Conservation (phyloP, 495 filamentous ascomycete genomes). For the Talaromyces trachyspermus region DNA sequence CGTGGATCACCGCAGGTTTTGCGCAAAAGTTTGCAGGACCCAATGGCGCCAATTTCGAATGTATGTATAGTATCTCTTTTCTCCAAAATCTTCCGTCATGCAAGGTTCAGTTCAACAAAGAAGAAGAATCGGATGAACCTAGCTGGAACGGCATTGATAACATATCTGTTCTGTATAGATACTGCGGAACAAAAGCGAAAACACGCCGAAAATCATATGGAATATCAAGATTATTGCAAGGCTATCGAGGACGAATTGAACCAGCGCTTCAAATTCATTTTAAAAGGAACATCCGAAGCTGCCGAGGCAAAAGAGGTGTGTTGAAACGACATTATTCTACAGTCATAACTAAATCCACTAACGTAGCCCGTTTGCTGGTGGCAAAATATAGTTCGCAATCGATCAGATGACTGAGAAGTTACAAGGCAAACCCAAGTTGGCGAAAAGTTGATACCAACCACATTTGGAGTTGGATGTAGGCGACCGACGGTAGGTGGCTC, state of each 20-base stretch:
- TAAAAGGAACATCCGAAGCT: conserved; percentile 28
- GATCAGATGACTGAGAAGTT: conserved; percentile 23
- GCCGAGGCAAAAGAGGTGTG: conserved; percentile 13
- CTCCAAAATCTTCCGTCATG: no score
- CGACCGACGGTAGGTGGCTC: conserved; percentile 3
- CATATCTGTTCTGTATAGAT: no score
- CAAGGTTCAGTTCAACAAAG: no score
- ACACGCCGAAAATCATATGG: background rate
- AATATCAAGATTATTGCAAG: conserved; percentile 25
- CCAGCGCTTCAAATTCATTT: conserved; percentile 35
- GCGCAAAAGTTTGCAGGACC: conserved; percentile 11
- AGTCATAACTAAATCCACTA: background rate
- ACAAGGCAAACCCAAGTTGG: conserved; percentile 14
- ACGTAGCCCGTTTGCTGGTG: background rate
- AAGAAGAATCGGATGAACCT: no score
- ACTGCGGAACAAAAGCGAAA: conserved; percentile 2
- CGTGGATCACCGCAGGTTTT: conserved; percentile 14
- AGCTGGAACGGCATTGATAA: no score
- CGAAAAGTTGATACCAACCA: conserved; percentile 6
- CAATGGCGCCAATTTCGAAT: conserved; percentile 12
- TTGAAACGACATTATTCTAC: background rate
- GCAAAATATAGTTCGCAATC: conserved; percentile 2
- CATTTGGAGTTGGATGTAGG: conserved; percentile 2
- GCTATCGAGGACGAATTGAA: conserved; percentile 37
- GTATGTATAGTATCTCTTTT: no score